These are phyloP conservation scores for Fusarium camptoceras DNA, from an alignment of 2,329 filamentous ascomycete genomes.

Conservation along the genomic window DNA sequence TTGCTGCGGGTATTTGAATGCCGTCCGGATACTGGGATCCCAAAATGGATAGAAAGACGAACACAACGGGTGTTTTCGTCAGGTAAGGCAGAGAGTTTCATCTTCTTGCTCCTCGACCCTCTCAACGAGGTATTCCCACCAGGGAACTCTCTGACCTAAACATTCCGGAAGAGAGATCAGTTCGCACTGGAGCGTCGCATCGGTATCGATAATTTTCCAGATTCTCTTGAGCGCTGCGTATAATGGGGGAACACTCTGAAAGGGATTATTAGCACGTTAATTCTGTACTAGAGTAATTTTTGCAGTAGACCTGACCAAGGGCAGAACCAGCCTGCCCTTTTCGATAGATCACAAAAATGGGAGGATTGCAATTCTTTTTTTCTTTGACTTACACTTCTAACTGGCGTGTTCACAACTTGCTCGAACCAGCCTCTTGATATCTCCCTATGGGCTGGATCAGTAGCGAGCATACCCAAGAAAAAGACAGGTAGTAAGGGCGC, in stretches of 20 bases:
- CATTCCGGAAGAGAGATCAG: constrained; percentile 30
- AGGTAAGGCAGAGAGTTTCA: constrained; percentile 56
- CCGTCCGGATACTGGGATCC: constrained; percentile 21
- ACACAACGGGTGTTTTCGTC: constrained; percentile 29
- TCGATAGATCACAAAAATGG: constrained; percentile 19
- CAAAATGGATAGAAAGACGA: constrained; percentile 30
- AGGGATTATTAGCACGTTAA: constrained; percentile 37
- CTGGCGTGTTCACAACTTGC: constrained; percentile 52
- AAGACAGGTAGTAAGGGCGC: constrained; percentile 57
- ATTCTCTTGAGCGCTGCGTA: constrained; percentile 51
- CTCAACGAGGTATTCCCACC: constrained; percentile 57
- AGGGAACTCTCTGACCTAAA: constrained; percentile 50
- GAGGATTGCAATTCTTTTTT: constrained; percentile 18
- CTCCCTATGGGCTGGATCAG: constrained; percentile 42
- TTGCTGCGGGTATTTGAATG: constrained; percentile 41
- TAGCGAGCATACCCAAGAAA: constrained; percentile 54
- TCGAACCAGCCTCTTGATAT: constrained; percentile 53
- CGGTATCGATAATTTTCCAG: constrained; percentile 52
- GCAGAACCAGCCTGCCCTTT: constrained; percentile 42
- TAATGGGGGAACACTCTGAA: constrained; percentile 56
- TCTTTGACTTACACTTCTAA: constrained; percentile 54
- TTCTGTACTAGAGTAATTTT: constrained; percentile 34
- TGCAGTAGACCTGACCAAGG: constrained; percentile 25
- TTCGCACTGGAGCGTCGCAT: constrained; percentile 38
- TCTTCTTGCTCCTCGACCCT: constrained; percentile 48